Conservation (phyloP, 2,329 filamentous ascomycete genomes). For the Colletotrichum falcatum region DNA sequence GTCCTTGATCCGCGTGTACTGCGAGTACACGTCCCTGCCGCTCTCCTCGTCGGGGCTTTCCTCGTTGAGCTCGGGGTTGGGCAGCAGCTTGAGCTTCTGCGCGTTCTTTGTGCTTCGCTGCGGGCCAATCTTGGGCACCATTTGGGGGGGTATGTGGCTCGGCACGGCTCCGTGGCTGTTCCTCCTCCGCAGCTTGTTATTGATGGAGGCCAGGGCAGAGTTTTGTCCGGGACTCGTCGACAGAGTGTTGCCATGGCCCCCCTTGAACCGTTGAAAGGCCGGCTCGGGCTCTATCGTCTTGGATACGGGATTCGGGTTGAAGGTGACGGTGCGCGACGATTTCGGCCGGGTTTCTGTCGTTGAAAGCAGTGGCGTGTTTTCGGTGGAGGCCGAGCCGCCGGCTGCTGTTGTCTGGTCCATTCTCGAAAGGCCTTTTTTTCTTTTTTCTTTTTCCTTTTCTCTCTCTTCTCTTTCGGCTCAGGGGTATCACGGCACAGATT, state of each 20-base stretch:
- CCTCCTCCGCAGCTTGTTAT: conserved; percentile 86
- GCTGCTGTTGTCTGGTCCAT: conserved; percentile 42
- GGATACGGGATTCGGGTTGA: conserved; percentile 77
- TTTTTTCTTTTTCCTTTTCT: background rate
- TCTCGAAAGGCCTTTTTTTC: conserved; percentile 10
- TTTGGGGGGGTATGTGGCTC: conserved; percentile 52
- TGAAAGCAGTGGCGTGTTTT: conserved; percentile 53
- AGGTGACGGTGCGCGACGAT: conserved; percentile 76
- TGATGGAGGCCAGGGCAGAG: conserved; percentile 79
- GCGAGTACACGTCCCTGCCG: conserved; percentile 94
- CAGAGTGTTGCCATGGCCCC: conserved; percentile 48
- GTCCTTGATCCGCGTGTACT: conserved; percentile 98
- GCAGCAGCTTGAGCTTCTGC: conserved; percentile 97
- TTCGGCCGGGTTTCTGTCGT: conserved; percentile 54
- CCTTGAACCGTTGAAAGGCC: conserved; percentile 44
- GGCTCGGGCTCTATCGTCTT: conserved; percentile 68
- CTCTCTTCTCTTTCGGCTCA: background rate
- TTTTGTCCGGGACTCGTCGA: conserved; percentile 52
- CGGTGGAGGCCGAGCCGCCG: conserved; percentile 42
- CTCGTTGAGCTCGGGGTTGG: conserved; percentile 85
- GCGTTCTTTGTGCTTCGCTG: conserved; percentile 95
- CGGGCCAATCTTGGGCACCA: conserved; percentile 82
- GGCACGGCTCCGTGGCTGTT: conserved; percentile 78
- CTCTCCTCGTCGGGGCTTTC: conserved; percentile 88
- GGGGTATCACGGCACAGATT: conserved; percentile 30